Conservation (phyloP, 164 flowering plant species). For the Hamamelis virginiana region DNA sequence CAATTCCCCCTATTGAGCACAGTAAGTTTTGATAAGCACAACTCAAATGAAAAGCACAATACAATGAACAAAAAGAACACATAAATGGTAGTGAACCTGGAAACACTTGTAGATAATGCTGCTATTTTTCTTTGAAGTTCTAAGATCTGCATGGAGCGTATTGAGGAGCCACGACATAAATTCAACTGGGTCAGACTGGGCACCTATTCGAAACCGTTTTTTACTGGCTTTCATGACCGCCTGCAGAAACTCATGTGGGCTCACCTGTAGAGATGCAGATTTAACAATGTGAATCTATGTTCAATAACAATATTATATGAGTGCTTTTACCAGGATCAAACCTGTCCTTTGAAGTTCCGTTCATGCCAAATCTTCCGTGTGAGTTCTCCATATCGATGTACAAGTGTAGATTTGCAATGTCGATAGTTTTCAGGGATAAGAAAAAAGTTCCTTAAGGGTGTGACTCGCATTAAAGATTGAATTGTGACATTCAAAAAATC, state of each 20-base stretch:
- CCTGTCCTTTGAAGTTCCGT: too few relatives aligned
- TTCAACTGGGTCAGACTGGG: slow-evolving; percentile 94
- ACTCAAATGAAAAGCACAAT: not conserved
- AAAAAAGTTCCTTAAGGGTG: too few relatives aligned
- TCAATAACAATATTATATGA: too few relatives aligned
- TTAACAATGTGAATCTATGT: not conserved
- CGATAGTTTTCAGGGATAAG: too few relatives aligned
- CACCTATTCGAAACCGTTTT: slow-evolving; percentile 80
- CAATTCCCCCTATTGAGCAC: slow-evolving; percentile 66
- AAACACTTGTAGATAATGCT: slow-evolving; percentile 87
- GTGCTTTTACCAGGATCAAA: too few relatives aligned
- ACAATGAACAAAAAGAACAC: not conserved
- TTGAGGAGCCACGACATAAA: slow-evolving; percentile 99
- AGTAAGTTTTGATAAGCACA: slow-evolving; percentile 10
- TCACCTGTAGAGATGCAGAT: slow-evolving; percentile 59
- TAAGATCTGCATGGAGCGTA: slow-evolving; percentile 79
- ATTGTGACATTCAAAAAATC: slow-evolving; percentile 96
- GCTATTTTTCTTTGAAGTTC: slow-evolving; percentile 49
- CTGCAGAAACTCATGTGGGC: slow-evolving; percentile 96
- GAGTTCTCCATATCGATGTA: too few relatives aligned
- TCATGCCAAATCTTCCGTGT: too few relatives aligned
- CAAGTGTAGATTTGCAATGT: too few relatives aligned
- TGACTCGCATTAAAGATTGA: too few relatives aligned
- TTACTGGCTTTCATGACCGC: slow-evolving; percentile 97
- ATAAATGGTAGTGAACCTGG: slow-evolving; percentile 51